phyloP scores from a whole-genome alignment of 2,329 filamentous ascomycete species.

The Claviceps capensis region DNA sequence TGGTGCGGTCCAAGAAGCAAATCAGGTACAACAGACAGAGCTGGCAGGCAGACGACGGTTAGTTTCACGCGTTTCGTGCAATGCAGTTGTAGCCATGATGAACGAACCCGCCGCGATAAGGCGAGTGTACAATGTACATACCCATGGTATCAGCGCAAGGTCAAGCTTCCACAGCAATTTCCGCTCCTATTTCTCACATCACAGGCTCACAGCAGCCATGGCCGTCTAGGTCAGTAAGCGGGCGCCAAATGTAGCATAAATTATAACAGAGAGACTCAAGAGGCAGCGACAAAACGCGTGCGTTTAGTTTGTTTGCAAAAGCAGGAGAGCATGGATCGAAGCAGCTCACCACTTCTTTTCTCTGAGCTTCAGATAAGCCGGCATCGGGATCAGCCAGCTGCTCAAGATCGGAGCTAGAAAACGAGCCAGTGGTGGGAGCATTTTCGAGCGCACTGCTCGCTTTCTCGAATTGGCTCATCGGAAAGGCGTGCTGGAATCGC shows the following conservation, averaged over 20 bases:
- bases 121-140: conserved; percentile 14
- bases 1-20: conserved; percentile 63
- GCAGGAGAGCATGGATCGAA: too few species aligned
- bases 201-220: background rate
- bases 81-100: too few species aligned
- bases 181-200: conserved; percentile 35
- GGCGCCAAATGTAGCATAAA: too few species aligned
- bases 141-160: conserved; percentile 45
- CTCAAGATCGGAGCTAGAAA: conserved; percentile 16
- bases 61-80: too few species aligned
- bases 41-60: conserved; percentile 13
- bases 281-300: too few species aligned
- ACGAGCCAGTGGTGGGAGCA: conserved; percentile 14
- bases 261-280: too few species aligned
- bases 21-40: conserved; percentile 61
- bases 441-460: conserved; percentile 5
- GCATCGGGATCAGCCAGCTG: conserved; percentile 36
- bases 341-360: conserved; percentile 41
- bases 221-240: background rate
- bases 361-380: conserved; percentile 49
- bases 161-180: conserved; percentile 50
- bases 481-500: too few species aligned
- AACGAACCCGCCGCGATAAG: too few species aligned
- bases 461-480: conserved; percentile 22
- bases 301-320: too few species aligned